phyloP scores from a whole-genome alignment of 2,329 filamentous ascomycete species.

The Penicillium sp. region DNA sequence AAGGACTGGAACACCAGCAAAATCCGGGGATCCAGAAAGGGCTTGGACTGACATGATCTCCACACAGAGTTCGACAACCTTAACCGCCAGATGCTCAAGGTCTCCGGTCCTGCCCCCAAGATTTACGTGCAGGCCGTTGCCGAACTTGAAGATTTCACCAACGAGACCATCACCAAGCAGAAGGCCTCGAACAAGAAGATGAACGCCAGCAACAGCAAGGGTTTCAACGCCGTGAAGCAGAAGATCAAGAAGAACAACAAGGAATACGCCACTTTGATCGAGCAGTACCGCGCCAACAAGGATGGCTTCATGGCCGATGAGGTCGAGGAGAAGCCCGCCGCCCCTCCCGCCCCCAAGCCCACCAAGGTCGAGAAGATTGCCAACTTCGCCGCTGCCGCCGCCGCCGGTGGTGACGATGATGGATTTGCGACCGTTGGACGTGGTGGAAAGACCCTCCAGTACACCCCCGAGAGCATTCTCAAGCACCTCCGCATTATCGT shows the following conservation, averaged over 20 bases:
- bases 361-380: constrained; percentile 43
- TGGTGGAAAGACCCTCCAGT: constrained; percentile 84
- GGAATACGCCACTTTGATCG: constrained; percentile 85
- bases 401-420: constrained; percentile 68
- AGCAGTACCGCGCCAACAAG: constrained; percentile 82
- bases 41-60: constrained; percentile 14
- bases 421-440: constrained; percentile 88
- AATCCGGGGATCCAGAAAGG: background rate
- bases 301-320: constrained; percentile 86
- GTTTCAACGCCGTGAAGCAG: constrained; percentile 95
- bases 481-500: constrained; percentile 93
- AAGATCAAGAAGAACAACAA: constrained; percentile 99
- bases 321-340: constrained; percentile 60
- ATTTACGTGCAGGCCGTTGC: constrained; percentile 89
- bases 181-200: constrained; percentile 98
- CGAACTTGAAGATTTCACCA: constrained; percentile 91
- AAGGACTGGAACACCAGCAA: background rate
- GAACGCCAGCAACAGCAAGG: constrained; percentile 93
- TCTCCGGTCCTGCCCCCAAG: constrained; percentile 80
- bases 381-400: constrained; percentile 48
- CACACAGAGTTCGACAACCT: constrained; percentile 86
- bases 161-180: constrained; percentile 91
- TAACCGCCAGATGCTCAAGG: constrained; percentile 80
- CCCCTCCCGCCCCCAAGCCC: constrained; percentile 54
- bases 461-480: constrained; percentile 96